Conservation (phyloP, 1,284 basidiomycete species). For the Wallemia ichthyophaga region DNA sequence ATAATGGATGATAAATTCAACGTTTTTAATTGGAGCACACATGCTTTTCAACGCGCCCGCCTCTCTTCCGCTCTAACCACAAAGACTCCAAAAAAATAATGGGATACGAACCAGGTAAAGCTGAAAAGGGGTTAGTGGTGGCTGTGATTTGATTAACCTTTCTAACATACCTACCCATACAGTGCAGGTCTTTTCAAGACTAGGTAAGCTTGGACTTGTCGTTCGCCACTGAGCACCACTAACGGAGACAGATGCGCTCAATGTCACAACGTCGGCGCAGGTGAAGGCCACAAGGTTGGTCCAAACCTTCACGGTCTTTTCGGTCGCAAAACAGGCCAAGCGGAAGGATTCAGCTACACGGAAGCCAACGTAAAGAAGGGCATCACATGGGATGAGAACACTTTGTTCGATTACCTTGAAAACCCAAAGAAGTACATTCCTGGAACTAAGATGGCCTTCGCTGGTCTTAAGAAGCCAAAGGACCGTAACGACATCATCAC, state of each 20-base stretch:
- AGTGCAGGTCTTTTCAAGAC: background rate
- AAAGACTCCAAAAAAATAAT: background rate
- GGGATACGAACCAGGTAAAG: background rate
- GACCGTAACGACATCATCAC: constrained; percentile 72
- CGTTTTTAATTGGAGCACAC: no score
- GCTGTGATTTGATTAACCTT: no score
- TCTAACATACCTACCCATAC: no score
- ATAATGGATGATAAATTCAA: no score
- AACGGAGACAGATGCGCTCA: constrained; percentile 65
- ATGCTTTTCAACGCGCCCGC: background rate
- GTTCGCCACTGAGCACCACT: background rate
- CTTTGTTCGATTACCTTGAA: constrained; percentile 63
- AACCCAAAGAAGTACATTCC: constrained; percentile 98
- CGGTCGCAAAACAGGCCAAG: constrained; percentile 73
- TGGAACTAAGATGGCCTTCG: constrained; percentile 92
- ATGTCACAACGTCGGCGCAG: constrained; percentile 69
- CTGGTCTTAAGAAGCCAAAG: constrained; percentile 88
- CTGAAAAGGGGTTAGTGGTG: background rate
- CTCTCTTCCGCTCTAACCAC: background rate
- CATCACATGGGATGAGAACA: constrained; percentile 49
- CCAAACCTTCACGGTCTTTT: constrained; percentile 72
- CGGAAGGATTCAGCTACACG: constrained; percentile 65
- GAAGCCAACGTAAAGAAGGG: constrained; percentile 91
- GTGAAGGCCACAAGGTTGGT: constrained; percentile 45
- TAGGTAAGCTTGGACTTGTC: background rate